Conservation (phyloP, 768 basidiomycete species). For the Lentinula sp. region DNA sequence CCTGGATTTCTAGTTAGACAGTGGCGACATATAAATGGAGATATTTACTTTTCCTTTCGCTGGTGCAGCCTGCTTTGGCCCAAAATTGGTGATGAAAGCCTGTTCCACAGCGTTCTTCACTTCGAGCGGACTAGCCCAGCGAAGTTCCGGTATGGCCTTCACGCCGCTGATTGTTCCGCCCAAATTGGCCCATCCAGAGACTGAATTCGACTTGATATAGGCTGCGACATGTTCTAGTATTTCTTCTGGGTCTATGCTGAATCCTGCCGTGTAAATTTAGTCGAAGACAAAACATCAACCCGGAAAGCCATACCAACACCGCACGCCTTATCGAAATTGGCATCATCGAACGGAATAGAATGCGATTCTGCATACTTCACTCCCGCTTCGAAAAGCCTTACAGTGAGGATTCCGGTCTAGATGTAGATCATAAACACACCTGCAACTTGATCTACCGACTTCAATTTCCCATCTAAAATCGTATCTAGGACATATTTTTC, state of each 20-base stretch:
- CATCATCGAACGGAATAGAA: conserved; percentile 54
- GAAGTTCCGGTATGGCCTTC: conserved; percentile 54
- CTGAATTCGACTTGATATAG: conserved; percentile 49
- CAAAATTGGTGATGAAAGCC: conserved; percentile 62
- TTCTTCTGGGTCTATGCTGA: conserved; percentile 66
- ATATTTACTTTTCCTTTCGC: conserved; percentile 56
- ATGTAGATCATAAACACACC: conserved; percentile 42
- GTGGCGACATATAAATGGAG: background rate
- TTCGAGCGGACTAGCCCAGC: conserved; percentile 83
- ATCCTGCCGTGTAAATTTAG: conserved; percentile 42
- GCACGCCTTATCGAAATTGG: conserved; percentile 70
- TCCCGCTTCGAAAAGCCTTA: conserved; percentile 44
- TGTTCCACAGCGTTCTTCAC: conserved; percentile 78
- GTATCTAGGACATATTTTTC: conserved; percentile 58
- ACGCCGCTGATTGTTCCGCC: conserved; percentile 60
- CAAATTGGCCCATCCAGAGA: conserved; percentile 72
- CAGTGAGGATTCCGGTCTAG: background rate
- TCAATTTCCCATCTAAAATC: conserved; percentile 69
- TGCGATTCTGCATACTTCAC: conserved; percentile 67
- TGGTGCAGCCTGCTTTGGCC: conserved; percentile 62
- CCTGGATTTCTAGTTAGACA: conserved; percentile 21
- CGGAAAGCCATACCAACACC: conserved; percentile 70
- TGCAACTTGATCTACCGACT: conserved; percentile 78
- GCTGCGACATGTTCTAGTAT: conserved; percentile 48
- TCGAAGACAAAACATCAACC: background rate